Evolutionary conservation across 371 early-diverging fungal species (phyloP), one percentile per base, ranked within the genome.

Genomic region (Capillidium heterosporum): DNA sequence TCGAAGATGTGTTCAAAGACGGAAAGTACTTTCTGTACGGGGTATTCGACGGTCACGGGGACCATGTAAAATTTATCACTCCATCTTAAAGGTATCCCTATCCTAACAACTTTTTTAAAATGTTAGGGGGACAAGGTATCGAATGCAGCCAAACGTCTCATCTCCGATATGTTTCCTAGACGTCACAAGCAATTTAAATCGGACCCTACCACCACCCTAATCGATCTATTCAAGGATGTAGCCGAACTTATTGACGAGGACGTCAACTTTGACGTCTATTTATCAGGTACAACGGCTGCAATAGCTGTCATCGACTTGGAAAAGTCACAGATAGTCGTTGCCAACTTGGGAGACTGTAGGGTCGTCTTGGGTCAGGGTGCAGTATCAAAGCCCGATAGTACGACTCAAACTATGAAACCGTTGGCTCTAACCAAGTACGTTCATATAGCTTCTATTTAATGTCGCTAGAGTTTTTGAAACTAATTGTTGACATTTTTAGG

Each of bases 31-130:
- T 23, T 56, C n/a, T 56, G 7, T 56, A 42, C 46, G 56, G 42
- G 5, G 56, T 56, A 46, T 44, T 56, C 11, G 56, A 56, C 31
- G 56, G 56, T 1, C 56, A 56, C 32, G 56, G 56, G n/a, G 47
- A 41, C 21, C 27, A 56, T 15, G 56, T 56, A 26, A 26, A n/a
- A 4, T 54, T 17, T 21, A 2, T 27, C 41, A 40, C 8, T 10
- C n/a, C 32, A 29, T 7, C 21, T 1, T 15, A 1, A 32, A 40
- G 11, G 4, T n/a, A 2, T 54, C 35, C 13, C 35, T 7, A 35
- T 4, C 35, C 7, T 40, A 44, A 32, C 8, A 29, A 17, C 11
- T 31, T 49, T 49, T 11, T 24, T 27, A 26, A 10, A 19, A 19
- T 31, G 5, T 28, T 46, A 56, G 56, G 56, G 56, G 2, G 56